phyloP scores from a whole-genome alignment of 129 eudicot species.

The Calendula officinalis region DNA sequence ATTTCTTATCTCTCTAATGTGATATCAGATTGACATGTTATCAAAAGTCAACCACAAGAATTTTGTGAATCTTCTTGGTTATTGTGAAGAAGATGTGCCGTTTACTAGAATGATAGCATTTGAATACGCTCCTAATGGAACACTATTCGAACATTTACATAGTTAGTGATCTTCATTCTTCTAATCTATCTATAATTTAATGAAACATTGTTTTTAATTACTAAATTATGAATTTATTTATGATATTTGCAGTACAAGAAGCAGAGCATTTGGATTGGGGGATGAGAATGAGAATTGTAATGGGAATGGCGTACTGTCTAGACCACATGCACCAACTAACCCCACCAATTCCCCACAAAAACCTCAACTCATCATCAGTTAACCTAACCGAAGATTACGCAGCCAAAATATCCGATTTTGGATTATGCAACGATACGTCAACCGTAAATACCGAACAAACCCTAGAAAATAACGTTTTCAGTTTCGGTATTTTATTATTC shows the following conservation, averaged over 20 bases:
- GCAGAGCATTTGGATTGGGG: conserved; percentile 82
- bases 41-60: conserved; percentile 90
- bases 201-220: no score
- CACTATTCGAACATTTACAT: conserved; percentile 70
- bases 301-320: conserved; percentile 86
- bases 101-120: conserved; percentile 85
- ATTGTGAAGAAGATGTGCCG: conserved; percentile 83
- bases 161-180: conserved; percentile 38
- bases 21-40: conserved; percentile 53
- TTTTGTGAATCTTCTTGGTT: conserved; percentile 77
- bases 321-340: conserved; percentile 64
- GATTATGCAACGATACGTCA: conserved; percentile 48
- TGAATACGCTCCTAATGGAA: conserved; percentile 80
- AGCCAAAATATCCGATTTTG: conserved; percentile 92
- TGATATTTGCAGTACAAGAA: conserved; percentile 45
- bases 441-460: conserved; percentile 33
- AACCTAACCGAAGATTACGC: conserved; percentile 83
- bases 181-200: background rate
- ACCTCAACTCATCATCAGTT: conserved; percentile 42
- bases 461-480: conserved; percentile 65
- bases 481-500: conserved; percentile 67
- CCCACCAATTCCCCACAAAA: conserved; percentile 50
- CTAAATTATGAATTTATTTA: no score
- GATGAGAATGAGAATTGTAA: conserved; percentile 64
- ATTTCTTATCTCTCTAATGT: background rate